A percentile compares a stretch with the other conserved stretches of the same genome.
phyloP scores from a whole-genome alignment of 345 rosid genomes.

The Melaleuca alternifolia region DNA sequence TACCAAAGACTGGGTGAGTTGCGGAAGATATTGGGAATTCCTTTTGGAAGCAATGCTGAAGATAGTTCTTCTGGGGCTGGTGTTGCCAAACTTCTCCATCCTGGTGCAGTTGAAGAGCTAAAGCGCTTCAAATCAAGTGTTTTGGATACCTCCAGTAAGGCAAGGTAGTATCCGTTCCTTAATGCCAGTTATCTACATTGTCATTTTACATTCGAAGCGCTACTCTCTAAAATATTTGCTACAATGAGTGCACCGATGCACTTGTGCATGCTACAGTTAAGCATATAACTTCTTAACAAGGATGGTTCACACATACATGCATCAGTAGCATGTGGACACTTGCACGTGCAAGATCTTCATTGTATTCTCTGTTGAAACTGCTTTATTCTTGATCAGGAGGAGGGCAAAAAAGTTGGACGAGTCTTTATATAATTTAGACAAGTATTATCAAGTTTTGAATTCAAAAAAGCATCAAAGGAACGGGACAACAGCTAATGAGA shows the following conservation, averaged over 20 bases:
- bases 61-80: conserved; percentile 36
- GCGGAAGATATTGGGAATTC: conserved; percentile 30
- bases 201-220: not conserved
- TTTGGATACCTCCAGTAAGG: conserved; percentile 17
- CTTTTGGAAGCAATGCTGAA: conserved; percentile 22
- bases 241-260: not conserved
- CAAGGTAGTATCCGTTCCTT: conserved; percentile 24
- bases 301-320: not conserved
- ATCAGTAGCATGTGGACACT: not conserved
- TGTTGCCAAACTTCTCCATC: conserved; percentile 26
- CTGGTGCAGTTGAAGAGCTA: conserved; percentile 35
- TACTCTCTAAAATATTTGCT: not conserved
- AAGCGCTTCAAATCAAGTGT: conserved; percentile 29
- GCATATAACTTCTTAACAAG: not conserved
- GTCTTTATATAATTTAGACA: conserved; percentile 22
- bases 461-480: conserved; percentile 31
- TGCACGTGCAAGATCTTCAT: not conserved
- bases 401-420: conserved; percentile 26
- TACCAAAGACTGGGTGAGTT: conserved; percentile 26
- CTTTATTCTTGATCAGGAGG: conserved; percentile 16
- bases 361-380: not conserved
- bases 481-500: conserved; percentile 29
- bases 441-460: conserved; percentile 18
- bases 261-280: not conserved
- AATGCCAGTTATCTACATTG: not conserved